Base-by-base conservation (phyloP, 2,329 filamentous ascomycete species). In the Mycosphaerella sp. region DNA sequence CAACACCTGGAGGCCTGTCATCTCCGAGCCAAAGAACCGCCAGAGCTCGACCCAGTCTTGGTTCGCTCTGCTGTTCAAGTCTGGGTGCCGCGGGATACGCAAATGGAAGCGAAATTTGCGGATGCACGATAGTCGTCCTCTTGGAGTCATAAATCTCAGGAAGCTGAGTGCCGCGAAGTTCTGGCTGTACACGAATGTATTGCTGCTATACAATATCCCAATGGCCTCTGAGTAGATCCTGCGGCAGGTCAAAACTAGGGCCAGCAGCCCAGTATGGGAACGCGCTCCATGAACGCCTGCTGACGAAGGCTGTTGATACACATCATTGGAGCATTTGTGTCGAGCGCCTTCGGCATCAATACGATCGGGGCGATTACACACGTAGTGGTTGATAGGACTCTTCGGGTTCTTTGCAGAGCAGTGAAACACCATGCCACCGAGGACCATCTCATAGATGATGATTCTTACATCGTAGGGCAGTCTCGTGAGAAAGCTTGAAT, bases 171-270 rank as follows among this genome's bases (percentile, higher is more conserved):
- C 62, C 17, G 60, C 62, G 21, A 61, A 61, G 44, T 63, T 65
- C 40, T 65, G 62, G 3, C 61, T 64, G 57, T 66, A 66, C 32
- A 66, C 62, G 54, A 67, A 67, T 4, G 58, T 60, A 55, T 66
- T 66, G 46, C 57, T 55, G 41, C 52, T 62, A 58, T 67, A 67
- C n/a, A 67, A 53, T 10, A 54, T 62, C 12, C 56, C 35, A 27
- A 66, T 61, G 3, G 59, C 56, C 49, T 67, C 65, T 3, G 64
- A 64, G 51, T 67, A 67, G 32, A 64, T 51, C 17, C 52, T 56
- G 12, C 65, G 64, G 49, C 65, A 67, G 10, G 62, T 64, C 25
- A 62, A 54, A 7, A 66, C 56, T 4, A 65, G 54, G 9, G 63
- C 61, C 4, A 67, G 52, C 4, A 67, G 50, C 2, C 61, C 60